Evolutionary conservation across 2,329 filamentous ascomycete genomes (phyloP), one percentile per base, ranked within the genome.

Genomic region (Cordyceps tenuipes): DNA sequence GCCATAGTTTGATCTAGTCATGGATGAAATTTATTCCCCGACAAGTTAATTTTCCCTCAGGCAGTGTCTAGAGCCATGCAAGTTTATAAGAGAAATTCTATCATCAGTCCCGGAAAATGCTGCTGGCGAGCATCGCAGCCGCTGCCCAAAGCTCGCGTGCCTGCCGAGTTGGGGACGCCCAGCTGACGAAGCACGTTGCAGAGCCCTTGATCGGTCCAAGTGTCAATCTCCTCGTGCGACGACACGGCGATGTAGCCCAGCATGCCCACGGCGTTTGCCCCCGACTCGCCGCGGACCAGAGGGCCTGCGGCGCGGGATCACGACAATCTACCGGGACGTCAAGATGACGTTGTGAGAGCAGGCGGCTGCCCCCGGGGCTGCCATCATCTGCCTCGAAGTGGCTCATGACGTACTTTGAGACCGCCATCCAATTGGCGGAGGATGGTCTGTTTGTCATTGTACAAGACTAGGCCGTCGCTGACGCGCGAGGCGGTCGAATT

Each of bases 241-340:
- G 60, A 46, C 13, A 61, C 60, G 15, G 49, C 54, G n/a, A 61
- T 59, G 49, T 53, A 48, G 7, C 79, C 79, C 54, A 81, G 57
- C 77, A 81, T 80, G 1, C 76, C 77, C 0, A 72, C 70, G 0
- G 77, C 71, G 63, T 80, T 80, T 1, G 74, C 75, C 46, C 72
- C 76, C 1, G 72, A 68, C 0, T 71, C 73, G 10, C 29, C 53
- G 10, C 71, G 65, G 17, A 73, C 68, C 68, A 0, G 67, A 70
- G 0, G 68, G 72, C 4, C 61, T 66, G 15, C 71, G 68, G 26
- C 79, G 69, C 3, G 79, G 79, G 26, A 81, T 71, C 2, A 81
- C 73, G n/a, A 81, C 64, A 23, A 82, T 72, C 69, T 75, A 75
- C 26, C 73, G 69, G 31, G 70, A 68, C 61, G 74, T 73, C 49